phyloP scores from a whole-genome alignment of 1,284 basidiomycete genomes.

The Vanrija sp. region DNA sequence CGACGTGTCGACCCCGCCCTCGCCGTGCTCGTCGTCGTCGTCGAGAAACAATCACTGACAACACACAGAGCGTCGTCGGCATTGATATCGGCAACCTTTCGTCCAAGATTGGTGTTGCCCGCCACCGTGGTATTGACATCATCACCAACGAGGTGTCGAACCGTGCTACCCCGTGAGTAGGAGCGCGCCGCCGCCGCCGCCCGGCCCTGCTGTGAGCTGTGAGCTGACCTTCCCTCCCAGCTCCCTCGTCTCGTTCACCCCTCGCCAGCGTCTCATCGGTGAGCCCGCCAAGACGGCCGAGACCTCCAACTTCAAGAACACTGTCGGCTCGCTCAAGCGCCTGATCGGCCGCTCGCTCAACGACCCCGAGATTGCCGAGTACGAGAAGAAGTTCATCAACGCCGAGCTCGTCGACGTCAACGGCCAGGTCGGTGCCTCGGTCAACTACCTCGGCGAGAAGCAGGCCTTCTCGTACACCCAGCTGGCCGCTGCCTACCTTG shows the following conservation, averaged over 20 bases:
- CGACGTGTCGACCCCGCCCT: neutral
- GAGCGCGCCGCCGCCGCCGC: neutral
- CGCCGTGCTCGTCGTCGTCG: neutral
- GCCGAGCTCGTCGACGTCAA: slow-evolving; percentile 75
- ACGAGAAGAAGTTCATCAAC: slow-evolving; percentile 85
- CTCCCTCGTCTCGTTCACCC: slow-evolving; percentile 86
- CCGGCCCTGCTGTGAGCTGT: too few relatives aligned
- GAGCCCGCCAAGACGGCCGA: slow-evolving; percentile 93
- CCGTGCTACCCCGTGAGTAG: slow-evolving; percentile 78
- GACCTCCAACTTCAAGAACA: slow-evolving; percentile 97
- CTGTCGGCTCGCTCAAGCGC: slow-evolving; percentile 83
- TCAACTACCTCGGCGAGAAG: slow-evolving; percentile 78
- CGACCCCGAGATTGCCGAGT: slow-evolving; percentile 72
- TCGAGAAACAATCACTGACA: slow-evolving; percentile 1
- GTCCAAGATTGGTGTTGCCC: slow-evolving; percentile 90
- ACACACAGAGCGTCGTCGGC: slow-evolving; percentile 66
- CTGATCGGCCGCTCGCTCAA: slow-evolving; percentile 71
- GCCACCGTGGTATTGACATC: slow-evolving; percentile 90
- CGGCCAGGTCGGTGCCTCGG: slow-evolving; percentile 77
- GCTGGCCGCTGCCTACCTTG: slow-evolving; percentile 78
- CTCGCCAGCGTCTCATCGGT: slow-evolving; percentile 80
- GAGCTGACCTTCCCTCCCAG: slow-evolving; percentile 49
- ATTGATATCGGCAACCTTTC: slow-evolving; percentile 84
- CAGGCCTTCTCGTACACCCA: slow-evolving; percentile 77
- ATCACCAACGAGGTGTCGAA: slow-evolving; percentile 94